Base-by-base conservation (phyloP, 2,329 filamentous ascomycete species). In the Sclerotinia borealis region DNA sequence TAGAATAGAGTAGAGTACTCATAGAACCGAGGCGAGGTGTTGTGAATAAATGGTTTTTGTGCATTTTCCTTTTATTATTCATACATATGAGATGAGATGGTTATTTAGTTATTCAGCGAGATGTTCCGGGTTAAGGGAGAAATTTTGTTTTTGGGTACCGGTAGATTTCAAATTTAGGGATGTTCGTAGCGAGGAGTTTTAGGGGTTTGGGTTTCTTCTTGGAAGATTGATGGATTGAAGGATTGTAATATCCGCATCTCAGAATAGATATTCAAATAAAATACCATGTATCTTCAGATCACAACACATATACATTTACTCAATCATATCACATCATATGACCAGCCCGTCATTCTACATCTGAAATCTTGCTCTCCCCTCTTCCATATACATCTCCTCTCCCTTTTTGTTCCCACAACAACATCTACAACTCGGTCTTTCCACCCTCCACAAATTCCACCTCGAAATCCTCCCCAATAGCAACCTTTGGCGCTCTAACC, bases 381-480 rank as follows among this genome's bases (percentile, higher is more conserved):
- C n/a, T n/a, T n/a, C n/a, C n/a, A n/a, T n/a, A n/a, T n/a, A n/a
- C n/a, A n/a, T n/a, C n/a, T n/a, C 1, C n/a, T 22, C 8, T 34
- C 15, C 4, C 7, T 22, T 31, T 31, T 22, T 9, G 22, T 34
- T 9, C 7, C 25, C 7, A 15, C 7, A 27, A 19, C 36, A 5
- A 1, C 41, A 36, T 36, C n/a, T 50, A 63, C 43, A 59, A n/a
- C 31, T 59, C 43, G 5, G n/a, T 29, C 54, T 34, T 59, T 15
- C 43, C 54, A 3, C 22, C 39, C 31, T 62, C 29, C 11, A 19
- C 50, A 59, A 75, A 74, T 52, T 74, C 71, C 65, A 76, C 71
- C 39, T 64, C 85, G 87, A 88, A 91, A 27, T 84, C 82, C 70
- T 79, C 81, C 41, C 82, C 83, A 75, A 91, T 83, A n/a, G 73